Percentiles rank a stretch among this genome's conserved stretches.
Evolutionary conservation across 768 basidiomycete genomes (phyloP).

Genomic region (Aureoboletus auriporus): DNA sequence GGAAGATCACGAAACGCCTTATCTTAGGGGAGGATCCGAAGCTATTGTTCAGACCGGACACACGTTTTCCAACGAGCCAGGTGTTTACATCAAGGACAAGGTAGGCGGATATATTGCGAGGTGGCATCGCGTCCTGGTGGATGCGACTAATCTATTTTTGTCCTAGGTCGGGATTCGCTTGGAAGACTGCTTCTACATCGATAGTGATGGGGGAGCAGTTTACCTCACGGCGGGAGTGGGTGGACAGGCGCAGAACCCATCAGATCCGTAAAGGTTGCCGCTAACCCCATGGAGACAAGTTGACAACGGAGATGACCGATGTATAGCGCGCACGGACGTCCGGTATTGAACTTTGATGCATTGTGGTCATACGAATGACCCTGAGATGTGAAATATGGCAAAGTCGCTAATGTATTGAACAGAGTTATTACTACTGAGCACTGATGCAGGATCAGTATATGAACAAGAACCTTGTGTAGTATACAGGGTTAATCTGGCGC

Average conservation of each 20-base stretch:
- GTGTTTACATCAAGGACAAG: conserved; percentile 67
- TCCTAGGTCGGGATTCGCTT: conserved; percentile 70
- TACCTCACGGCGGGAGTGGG: conserved; percentile 66
- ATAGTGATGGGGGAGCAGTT: conserved; percentile 46
- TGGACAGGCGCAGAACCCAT: conserved; percentile 44
- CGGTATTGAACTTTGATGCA: conserved; percentile 1
- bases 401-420: conserved; percentile 17
- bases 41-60: conserved; percentile 59
- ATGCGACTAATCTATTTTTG: conserved; percentile 9
- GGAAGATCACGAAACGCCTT: conserved; percentile 80
- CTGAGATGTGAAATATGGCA: conserved; percentile 7
- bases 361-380: neutral
- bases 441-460: conserved; percentile 26
- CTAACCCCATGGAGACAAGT: conserved; percentile 12
- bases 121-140: neutral
- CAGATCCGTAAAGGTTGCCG: conserved; percentile 28
- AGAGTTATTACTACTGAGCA: conserved; percentile 21
- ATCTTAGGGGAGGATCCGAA: conserved; percentile 66
- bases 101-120: conserved; percentile 31
- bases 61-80: conserved; percentile 81
- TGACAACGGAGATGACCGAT: conserved; percentile 21
- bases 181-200: conserved; percentile 79
- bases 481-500: conserved; percentile 18
- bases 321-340: neutral
- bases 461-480: conserved; percentile 24